Base-by-base conservation (phyloP, 179 eudicot genomes). In the Pouteria campechiana region DNA sequence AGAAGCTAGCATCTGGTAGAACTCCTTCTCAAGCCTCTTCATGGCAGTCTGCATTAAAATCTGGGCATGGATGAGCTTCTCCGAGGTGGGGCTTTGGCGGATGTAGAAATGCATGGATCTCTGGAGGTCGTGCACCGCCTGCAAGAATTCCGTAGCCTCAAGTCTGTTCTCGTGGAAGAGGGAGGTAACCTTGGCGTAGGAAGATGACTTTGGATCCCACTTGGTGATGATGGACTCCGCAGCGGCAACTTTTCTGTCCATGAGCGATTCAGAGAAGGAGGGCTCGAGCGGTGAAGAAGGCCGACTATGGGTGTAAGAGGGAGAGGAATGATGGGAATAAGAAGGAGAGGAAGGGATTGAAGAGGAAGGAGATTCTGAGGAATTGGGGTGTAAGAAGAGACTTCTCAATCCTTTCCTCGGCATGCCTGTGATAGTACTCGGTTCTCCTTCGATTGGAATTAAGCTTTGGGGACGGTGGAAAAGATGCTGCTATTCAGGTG, bases 21-120 rank as follows among this genome's bases (percentile, higher is more conserved):
- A 78, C 72, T 78, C 86, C 35, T 63, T 75, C 48, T 67, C 53
- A 0, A 78, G 71, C 38, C 78, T 44, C 23, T 71, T 74, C 78
- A 78, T 75, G 0, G 78, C 86, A 11, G 61, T 57, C 28, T 64
- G 65, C 76, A 78, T 67, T 4, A 78, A 52, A 4, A 20, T 39
- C 16, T 74, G 72, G n/a, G 58, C 77, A 2, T 73, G 73, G 0
- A 48, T 37, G 8, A 78, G 64, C 15, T 62, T 52, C 0, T 68
- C 50, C 0, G 78, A 68, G 24, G 33, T 41, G 0, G 76, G 37
- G 10, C 62, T 53, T 5, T 60, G 60, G 3, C 28, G 8, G 11
- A 53, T 55, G 1, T 52, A 18, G 27, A 37, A 33, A 8, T 63
- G 69, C 76, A 78, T 62, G 0, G 74, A 61, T 27, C 50, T 61